A percentile compares a stretch with the other conserved stretches of the same genome.
phyloP scores from a whole-genome alignment of 371 early-diverging fungal species.

The Encephalitozoon hellem region DNA sequence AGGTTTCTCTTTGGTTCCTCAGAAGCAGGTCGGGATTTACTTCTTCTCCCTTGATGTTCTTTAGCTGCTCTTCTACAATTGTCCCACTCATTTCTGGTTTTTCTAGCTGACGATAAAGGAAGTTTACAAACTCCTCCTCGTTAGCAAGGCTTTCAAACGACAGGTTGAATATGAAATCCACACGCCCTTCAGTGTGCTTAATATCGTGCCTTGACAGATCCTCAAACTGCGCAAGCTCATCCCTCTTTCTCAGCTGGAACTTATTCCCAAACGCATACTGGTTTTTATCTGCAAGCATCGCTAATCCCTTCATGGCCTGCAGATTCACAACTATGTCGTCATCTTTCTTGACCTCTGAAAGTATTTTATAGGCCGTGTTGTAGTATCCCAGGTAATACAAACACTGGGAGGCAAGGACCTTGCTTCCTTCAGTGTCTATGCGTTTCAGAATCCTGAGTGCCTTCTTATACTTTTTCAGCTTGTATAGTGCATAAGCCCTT shows the following conservation, averaged over 20 bases:
- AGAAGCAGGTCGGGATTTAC: background rate
- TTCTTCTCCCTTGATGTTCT: constrained; percentile 24
- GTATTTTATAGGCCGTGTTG: constrained; percentile 19
- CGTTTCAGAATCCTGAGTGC: constrained; percentile 22
- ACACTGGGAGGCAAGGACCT: constrained; percentile 39
- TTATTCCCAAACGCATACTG: background rate
- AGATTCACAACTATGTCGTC: constrained; percentile 47
- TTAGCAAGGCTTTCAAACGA: constrained; percentile 23
- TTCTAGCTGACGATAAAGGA: background rate
- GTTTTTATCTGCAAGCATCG: background rate
- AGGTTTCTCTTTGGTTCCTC: constrained; percentile 20
- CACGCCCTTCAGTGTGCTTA: background rate
- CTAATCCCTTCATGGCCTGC: constrained; percentile 31
- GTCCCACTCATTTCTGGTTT: background rate
- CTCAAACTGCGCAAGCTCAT: background rate
- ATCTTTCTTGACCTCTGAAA: background rate
- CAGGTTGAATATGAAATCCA: constrained; percentile 34
- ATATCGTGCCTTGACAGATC: constrained; percentile 1
- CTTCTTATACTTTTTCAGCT: constrained; percentile 46
- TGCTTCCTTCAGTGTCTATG: background rate
- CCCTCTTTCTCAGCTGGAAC: background rate
- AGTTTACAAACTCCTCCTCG: constrained; percentile 7
- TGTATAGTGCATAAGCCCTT: constrained; percentile 44
- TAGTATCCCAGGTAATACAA: constrained; percentile 45
- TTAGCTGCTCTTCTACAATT: constrained; percentile 26